These are phyloP conservation scores for Xylaria nigripes DNA, from an alignment of 495 filamentous ascomycete genomes.

Conservation along the genomic window DNA sequence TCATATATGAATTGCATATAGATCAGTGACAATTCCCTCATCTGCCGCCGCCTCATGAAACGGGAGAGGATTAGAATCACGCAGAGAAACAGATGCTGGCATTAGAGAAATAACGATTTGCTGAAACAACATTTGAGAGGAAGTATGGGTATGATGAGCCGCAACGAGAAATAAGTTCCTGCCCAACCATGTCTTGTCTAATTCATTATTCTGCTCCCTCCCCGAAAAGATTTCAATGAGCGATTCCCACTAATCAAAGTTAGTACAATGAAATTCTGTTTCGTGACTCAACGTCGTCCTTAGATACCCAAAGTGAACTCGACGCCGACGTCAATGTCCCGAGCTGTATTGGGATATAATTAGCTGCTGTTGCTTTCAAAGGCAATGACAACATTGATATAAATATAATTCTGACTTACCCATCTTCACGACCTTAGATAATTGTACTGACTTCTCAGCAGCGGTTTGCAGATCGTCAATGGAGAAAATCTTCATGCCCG, in stretches of 20 bases:
- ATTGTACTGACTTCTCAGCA: slow-evolving; percentile 96
- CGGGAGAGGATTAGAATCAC: too few relatives aligned
- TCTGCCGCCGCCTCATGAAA: not conserved
- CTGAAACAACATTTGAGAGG: not conserved
- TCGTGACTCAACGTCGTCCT: slow-evolving; percentile 27
- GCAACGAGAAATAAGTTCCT: slow-evolving; percentile 21
- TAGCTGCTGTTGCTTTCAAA: not conserved
- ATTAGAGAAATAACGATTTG: slow-evolving; percentile 1
- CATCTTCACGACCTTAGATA: slow-evolving; percentile 99
- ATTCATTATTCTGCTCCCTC: slow-evolving; percentile 15
- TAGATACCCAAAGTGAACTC: slow-evolving; percentile 96
- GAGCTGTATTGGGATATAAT: slow-evolving; percentile 44
- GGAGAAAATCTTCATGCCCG: slow-evolving; percentile 97
- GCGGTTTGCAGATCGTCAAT: slow-evolving; percentile 97
- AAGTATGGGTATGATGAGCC: slow-evolving; percentile 14
- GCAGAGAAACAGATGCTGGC: too few relatives aligned
- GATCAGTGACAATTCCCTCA: too few relatives aligned
- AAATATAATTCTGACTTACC: slow-evolving; percentile 43
- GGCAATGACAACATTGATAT: not conserved
- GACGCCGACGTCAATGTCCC: slow-evolving; percentile 95
- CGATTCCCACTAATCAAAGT: slow-evolving; percentile 21
- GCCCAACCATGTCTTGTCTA: slow-evolving; percentile 20
- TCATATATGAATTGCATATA: too few relatives aligned
- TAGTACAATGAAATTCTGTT: slow-evolving; percentile 27
- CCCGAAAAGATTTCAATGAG: not conserved